Base-by-base conservation (phyloP, 495 filamentous ascomycete species). In the Antarctomyces pellizariae region DNA sequence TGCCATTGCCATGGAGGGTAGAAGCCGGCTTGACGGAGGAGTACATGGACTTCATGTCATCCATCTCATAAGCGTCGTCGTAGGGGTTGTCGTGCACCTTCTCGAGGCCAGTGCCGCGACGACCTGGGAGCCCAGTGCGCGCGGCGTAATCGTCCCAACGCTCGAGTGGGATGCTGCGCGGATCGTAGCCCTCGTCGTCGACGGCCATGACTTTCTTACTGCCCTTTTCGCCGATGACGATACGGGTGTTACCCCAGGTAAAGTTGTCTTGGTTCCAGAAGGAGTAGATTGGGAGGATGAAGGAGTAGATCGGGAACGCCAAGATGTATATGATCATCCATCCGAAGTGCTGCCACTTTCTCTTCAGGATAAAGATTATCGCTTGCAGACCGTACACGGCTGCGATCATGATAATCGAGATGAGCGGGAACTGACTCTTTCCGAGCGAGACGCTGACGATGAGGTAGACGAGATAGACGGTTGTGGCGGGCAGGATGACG, bases 241-340 rank as follows among this genome's bases (percentile, higher is more conserved):
- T 68, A 59, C 89, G 82, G 0, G 86, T 97, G 47, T 77, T 95
- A 62, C 86, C 86, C 86, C 86, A 97, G 4, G 70, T 64, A 57
- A 97, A 97, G 52, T 97, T 78, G 52, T 97, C 86, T 47, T 91
- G 80, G 43, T 90, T 84, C 86, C 86, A 97, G 69, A 97, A 97
- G 0, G 86, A 89, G 55, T 93, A 97, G 38, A 97, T 50, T 0
- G 86, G 86, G 4, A 97, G 63, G 30, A 92, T 43, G 42, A 97
- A 82, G 9, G 71, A 83, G 54, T 82, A 92, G 38, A 97, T 73
- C 0, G 89, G 89, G 59, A 75, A 92, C 1, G 86, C 89, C 5
- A 82, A 38, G 35, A 97, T 60, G 48, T 97, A 97, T 42, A 97
- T 95, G 41, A 95, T 73, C 79, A 97, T 93, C 86, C 86, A 97